These are phyloP conservation scores for Cymbopogon flexuosus DNA, from an alignment of 202 grass and related monocot genomes.

Conservation along the genomic window DNA sequence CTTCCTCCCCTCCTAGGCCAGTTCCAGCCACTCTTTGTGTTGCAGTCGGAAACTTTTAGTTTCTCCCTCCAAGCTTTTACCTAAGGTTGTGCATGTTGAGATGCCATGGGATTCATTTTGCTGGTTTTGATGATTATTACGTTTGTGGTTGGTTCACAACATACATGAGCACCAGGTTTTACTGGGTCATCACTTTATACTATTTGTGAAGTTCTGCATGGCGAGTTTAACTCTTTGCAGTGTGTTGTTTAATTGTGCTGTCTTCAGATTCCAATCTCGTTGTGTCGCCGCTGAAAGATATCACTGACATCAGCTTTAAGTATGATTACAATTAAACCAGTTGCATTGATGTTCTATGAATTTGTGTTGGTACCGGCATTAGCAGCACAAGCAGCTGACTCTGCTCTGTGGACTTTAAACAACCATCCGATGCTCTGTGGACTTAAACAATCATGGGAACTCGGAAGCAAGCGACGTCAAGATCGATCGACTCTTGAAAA, in stretches of 20 bases:
- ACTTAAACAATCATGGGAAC: not conserved
- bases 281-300: not conserved
- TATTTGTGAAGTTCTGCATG: not conserved
- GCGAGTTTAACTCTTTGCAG: not conserved
- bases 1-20: not conserved
- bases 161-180: not conserved
- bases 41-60: constrained; percentile 38
- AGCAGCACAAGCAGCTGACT: not conserved
- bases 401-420: not conserved
- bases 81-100: constrained; percentile 36
- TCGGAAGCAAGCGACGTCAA: not conserved
- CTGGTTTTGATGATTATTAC: constrained; percentile 22
- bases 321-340: too few species aligned
- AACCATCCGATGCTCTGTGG: not conserved
- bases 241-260: not conserved
- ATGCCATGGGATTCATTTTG: constrained; percentile 32
- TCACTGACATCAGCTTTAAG: too few species aligned
- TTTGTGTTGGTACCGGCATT: not conserved
- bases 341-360: not conserved
- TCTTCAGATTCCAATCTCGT: not conserved
- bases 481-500: not conserved
- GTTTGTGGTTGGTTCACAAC: not conserved
- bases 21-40: constrained; percentile 30
- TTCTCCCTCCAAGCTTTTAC: constrained; percentile 40
- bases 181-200: not conserved